Conservation (phyloP, 1,139 yeast species). For the Wickerhamomyces sp. region DNA sequence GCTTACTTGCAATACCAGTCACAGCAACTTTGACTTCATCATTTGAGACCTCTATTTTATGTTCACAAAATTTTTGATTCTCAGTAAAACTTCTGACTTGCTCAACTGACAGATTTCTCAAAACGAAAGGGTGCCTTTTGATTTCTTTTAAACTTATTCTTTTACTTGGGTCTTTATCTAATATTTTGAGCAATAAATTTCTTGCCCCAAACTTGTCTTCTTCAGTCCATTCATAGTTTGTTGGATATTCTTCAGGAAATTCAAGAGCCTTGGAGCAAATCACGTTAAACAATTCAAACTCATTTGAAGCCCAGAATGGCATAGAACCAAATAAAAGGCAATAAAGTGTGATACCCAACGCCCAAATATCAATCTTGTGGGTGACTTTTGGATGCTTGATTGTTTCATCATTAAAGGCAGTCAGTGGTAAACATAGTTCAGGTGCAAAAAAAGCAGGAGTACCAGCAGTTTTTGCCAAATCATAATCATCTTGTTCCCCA, state of each 20-base stretch:
- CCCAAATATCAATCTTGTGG: conserved; percentile 58
- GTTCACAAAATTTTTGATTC: conserved; percentile 24
- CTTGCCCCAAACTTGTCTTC: conserved; percentile 58
- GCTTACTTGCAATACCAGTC: conserved; percentile 67
- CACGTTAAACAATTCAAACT: conserved; percentile 78
- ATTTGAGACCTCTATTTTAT: conserved; percentile 51
- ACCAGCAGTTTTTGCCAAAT: conserved; percentile 85
- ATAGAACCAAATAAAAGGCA: conserved; percentile 84
- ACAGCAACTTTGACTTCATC: conserved; percentile 76
- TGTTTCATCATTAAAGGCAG: conserved; percentile 14
- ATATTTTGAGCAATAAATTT: conserved; percentile 57
- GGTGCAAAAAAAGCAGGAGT: conserved; percentile 88
- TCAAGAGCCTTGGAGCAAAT: conserved; percentile 61
- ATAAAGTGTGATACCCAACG: conserved; percentile 87
- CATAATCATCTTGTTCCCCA: conserved; percentile 62
- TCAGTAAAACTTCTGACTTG: conserved; percentile 30
- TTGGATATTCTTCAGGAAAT: conserved; percentile 52
- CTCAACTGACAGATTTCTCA: conserved; percentile 50
- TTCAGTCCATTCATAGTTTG: conserved; percentile 26
- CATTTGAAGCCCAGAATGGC: conserved; percentile 89
- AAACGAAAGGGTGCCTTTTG: conserved; percentile 75
- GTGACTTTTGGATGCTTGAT: conserved; percentile 25
- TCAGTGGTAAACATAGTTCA: conserved; percentile 47
- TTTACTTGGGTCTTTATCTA: conserved; percentile 65
- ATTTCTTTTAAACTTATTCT: conserved; percentile 72